These are phyloP conservation scores for Calonectria pteridis DNA, from an alignment of 2,329 filamentous ascomycete species.

Conservation along the genomic window DNA sequence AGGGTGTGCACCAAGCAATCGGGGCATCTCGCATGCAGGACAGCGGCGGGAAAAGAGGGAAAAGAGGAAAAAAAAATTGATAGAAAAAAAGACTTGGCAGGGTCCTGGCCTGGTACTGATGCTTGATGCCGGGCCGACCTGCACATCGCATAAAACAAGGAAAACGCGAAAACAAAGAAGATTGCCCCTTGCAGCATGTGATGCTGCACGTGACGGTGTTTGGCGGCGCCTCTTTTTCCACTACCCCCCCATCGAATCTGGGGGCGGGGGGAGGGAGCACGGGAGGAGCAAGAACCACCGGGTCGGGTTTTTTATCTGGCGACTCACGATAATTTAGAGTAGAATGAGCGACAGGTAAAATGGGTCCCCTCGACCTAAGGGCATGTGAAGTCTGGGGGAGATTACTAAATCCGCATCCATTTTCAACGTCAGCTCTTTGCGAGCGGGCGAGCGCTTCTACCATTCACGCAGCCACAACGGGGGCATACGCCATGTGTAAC, in stretches of 20 bases:
- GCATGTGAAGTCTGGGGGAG: neutral
- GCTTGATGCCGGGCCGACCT: neutral
- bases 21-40: neutral
- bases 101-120: neutral
- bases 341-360: constrained; percentile 8
- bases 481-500: neutral
- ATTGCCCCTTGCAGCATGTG: neutral
- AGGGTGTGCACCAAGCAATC: neutral
- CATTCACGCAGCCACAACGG: neutral
- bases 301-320: constrained; percentile 12
- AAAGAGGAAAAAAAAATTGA: neutral
- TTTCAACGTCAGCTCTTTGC: constrained; percentile 4
- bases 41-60: neutral
- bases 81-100: neutral
- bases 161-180: neutral
- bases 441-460: neutral
- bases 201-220: neutral
- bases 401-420: neutral
- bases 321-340: constrained; percentile 17
- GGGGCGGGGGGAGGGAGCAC: neutral
- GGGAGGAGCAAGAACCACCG: constrained; percentile 1
- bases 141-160: neutral
- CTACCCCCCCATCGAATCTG: neutral
- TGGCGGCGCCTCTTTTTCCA: neutral
- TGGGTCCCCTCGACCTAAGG: constrained; percentile 10